A percentile compares a stretch with the other conserved stretches of the same genome.
Conservation (phyloP, 1,139 yeast species). For the Blastobotrys proliferans region DNA sequence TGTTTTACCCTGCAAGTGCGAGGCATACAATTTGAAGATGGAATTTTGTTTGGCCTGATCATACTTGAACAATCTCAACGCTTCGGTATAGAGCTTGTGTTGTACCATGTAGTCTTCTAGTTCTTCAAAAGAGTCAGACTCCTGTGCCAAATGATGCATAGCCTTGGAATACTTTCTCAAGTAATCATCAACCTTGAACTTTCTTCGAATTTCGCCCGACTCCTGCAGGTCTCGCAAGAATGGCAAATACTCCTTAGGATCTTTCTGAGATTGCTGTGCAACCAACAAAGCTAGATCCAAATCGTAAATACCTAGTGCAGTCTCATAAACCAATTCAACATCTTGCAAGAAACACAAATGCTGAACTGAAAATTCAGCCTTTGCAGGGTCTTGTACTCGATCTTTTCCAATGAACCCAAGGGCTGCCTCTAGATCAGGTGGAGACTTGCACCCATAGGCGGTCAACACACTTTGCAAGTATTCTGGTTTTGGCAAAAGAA, state of each 20-base stretch:
- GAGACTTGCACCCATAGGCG: constrained; percentile 87
- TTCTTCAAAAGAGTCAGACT: constrained; percentile 51
- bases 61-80: constrained; percentile 59
- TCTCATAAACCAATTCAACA: constrained; percentile 73
- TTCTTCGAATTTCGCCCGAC: constrained; percentile 60
- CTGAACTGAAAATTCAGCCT: constrained; percentile 55
- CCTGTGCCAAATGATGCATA: constrained; percentile 56
- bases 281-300: constrained; percentile 73
- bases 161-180: constrained; percentile 69
- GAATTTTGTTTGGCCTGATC: constrained; percentile 47
- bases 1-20: constrained; percentile 47
- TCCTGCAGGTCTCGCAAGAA: constrained; percentile 77
- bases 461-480: constrained; percentile 81
- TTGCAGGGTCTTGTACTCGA: constrained; percentile 30
- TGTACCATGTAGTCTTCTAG: constrained; percentile 62
- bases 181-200: constrained; percentile 75
- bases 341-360: constrained; percentile 91
- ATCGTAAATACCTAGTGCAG: constrained; percentile 80
- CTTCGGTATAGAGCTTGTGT: constrained; percentile 72
- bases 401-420: constrained; percentile 55
- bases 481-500: constrained; percentile 45
- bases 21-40: constrained; percentile 62
- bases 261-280: constrained; percentile 96
- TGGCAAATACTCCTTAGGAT: constrained; percentile 95
- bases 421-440: constrained; percentile 79